Conservation (phyloP, 768 basidiomycete species). For the Auriculariales sp. region DNA sequence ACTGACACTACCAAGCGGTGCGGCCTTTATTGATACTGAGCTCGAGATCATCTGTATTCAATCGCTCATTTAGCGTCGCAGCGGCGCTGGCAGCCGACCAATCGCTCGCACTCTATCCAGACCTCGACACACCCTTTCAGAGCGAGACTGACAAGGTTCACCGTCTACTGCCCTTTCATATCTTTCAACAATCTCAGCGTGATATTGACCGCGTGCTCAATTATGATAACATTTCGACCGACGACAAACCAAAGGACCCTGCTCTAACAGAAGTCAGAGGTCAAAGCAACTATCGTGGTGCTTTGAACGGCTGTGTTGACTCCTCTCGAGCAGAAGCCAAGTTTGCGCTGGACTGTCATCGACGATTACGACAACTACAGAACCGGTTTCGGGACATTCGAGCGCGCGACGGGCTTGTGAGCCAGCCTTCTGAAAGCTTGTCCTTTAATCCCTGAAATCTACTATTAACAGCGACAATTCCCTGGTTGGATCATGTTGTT, state of each 20-base stretch:
- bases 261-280: slow-evolving; percentile 37
- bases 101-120: slow-evolving; percentile 40
- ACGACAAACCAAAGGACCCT: slow-evolving; percentile 29
- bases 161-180: slow-evolving; percentile 67
- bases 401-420: slow-evolving; percentile 39
- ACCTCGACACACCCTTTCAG: slow-evolving; percentile 53
- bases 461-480: slow-evolving; percentile 32
- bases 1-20: neutral
- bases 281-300: slow-evolving; percentile 11
- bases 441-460: neutral
- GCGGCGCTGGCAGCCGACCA: slow-evolving; percentile 50
- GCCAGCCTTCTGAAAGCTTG: neutral
- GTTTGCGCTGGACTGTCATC: slow-evolving; percentile 53
- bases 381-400: slow-evolving; percentile 43
- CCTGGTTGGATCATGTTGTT: slow-evolving; percentile 50
- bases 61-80: slow-evolving; percentile 28
- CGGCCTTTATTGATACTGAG: too few species aligned
- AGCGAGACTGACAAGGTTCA: slow-evolving; percentile 48
- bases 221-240: slow-evolving; percentile 47
- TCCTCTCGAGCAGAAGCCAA: slow-evolving; percentile 37
- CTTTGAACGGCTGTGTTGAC: neutral
- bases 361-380: slow-evolving; percentile 38
- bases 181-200: slow-evolving; percentile 60
- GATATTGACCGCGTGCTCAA: slow-evolving; percentile 30
- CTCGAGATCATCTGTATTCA: neutral